Base-by-base conservation (phyloP, 192 early-diverging fungal genomes). In the Paraglomus brasilianum region DNA sequence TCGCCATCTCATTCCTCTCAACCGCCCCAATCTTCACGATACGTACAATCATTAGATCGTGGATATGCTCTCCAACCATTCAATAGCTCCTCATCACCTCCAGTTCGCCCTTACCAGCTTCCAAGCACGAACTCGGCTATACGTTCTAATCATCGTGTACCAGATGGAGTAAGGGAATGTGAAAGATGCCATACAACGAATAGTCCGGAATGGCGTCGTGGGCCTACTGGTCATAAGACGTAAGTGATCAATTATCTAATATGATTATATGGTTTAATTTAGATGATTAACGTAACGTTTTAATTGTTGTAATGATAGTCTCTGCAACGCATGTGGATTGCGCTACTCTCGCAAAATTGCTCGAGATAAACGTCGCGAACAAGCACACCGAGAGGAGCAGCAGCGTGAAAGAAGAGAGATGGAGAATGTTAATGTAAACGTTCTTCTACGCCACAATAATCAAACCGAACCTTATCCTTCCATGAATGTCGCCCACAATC, bases 271-370 rank as follows among this genome's bases (percentile, higher is more conserved):
- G 19, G 43, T 53, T 13, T 53, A 50, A 44, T 56, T 57, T 30
- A 30, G 30, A 30, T 30, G 30, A 30, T 3, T 30, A 30, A 30
- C 30, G 30, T 30, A 30, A 3, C 30, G 3, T 30, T n/a, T 2
- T 30, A 30, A 19, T 39, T 15, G 36, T 10, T 47, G 4, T n/a
- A 36, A 48, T 53, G 5, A 8, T 59, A 78, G 81, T 60, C 57
- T 85, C 1, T 85, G 84, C 52, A 85, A 85, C 44, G 84, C 84
- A 15, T 85, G 84, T 74, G 84, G 84, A 30, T 50, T 85, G 7
- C 75, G 82, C 38, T 77, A 80, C 68, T 80, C 78, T 21, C 53
- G 78, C 2, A 80, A 69, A 42, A 74, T 80, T 0, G 78, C 78
- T 0, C 70, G 78, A 14, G 73, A 75, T 44, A 80, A 75, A 43